Base-by-base conservation (phyloP, 2,329 filamentous ascomycete genomes). In the Penicillium concentricum region DNA sequence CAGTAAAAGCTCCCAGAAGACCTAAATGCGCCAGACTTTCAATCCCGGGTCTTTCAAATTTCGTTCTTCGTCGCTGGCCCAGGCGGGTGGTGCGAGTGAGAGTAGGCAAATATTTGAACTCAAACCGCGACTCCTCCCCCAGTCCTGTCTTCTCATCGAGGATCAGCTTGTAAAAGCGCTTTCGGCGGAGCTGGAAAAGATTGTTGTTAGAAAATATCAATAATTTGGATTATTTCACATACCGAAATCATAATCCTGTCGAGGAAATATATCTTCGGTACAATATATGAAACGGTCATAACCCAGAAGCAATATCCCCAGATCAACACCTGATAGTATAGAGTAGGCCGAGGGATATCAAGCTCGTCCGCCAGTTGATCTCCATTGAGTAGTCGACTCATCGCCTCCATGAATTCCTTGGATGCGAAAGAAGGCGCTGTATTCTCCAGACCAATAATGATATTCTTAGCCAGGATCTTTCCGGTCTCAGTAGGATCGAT, bases 371-470 rank as follows among this genome's bases (percentile, higher is more conserved):
- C 79, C 0, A 92, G 79, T 16, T 84, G 79, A 34, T 82, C 77
- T 4, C 89, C 88, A 67, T 91, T 91, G 16, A 92, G 78, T 80
- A 87, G 89, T 56, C 88, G 81, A 5, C 85, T 84, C 68, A 84
- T 82, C 0, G 88, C 89, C 48, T 84, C 80, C 51, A 92, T 79
- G 69, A 91, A 90, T 45, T 85, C 83, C 6, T 82, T 80, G 1
- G 85, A 87, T 0, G 87, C 81, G 62, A 85, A 87, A 0, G 84
- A 80, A 0, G 90, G 90, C 0, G 88, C 83, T 39, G 84, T 83
- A 48, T 81, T 79, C 63, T 87, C 81, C n/a, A 92, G 78, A 3
- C 83, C 83, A 4, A 83, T 80, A 63, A 93, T 86, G 66, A 92
- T 88, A 68, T 92, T 93, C 71, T 88, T 88, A 3, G 88, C 88